phyloP scores from a whole-genome alignment of 495 filamentous ascomycete genomes.

The Lichenothelia convexa region DNA sequence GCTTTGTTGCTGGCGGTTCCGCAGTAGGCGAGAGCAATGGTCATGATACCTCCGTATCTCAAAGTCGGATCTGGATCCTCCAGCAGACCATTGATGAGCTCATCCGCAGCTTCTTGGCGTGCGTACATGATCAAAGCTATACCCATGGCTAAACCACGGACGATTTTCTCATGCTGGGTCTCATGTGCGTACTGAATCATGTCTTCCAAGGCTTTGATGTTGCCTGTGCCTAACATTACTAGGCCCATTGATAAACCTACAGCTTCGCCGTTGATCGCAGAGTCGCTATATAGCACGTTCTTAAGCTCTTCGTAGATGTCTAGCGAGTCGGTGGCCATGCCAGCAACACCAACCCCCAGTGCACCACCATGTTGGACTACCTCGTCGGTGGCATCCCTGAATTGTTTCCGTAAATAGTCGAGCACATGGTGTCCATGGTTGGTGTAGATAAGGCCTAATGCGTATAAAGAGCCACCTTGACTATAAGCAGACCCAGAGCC shows the following conservation, averaged over 20 bases:
- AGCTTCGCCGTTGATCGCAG: conserved; percentile 89
- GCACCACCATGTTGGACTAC: conserved; percentile 96
- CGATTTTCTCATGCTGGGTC: conserved; percentile 96
- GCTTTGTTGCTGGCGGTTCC: conserved; percentile 97
- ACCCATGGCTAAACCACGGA: conserved; percentile 82
- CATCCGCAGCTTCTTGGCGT: conserved; percentile 84
- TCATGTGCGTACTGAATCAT: conserved; percentile 98
- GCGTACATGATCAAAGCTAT: conserved; percentile 99
- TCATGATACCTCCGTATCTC: conserved; percentile 96
- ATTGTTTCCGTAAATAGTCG: conserved; percentile 71
- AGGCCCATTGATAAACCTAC: conserved; percentile 90
- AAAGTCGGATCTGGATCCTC: conserved; percentile 87
- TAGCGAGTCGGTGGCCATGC: conserved; percentile 86
- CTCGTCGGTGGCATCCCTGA: conserved; percentile 73
- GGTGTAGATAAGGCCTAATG: conserved; percentile 88
- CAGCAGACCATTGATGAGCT: conserved; percentile 79
- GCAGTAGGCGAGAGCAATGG: conserved; percentile 93
- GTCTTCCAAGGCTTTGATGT: conserved; percentile 72
- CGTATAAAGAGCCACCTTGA: conserved; percentile 89
- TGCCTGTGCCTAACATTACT: conserved; percentile 92
- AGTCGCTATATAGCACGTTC: conserved; percentile 72
- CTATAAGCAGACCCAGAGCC: conserved; percentile 75
- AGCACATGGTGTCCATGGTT: conserved; percentile 92
- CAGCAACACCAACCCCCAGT: conserved; percentile 85
- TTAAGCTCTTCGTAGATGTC: conserved; percentile 85